Percentiles rank a stretch among this genome's conserved stretches.
Evolutionary conservation across 208 protist species (phyloP).

Genomic region (Acanthamoeba rhysodes): DNA sequence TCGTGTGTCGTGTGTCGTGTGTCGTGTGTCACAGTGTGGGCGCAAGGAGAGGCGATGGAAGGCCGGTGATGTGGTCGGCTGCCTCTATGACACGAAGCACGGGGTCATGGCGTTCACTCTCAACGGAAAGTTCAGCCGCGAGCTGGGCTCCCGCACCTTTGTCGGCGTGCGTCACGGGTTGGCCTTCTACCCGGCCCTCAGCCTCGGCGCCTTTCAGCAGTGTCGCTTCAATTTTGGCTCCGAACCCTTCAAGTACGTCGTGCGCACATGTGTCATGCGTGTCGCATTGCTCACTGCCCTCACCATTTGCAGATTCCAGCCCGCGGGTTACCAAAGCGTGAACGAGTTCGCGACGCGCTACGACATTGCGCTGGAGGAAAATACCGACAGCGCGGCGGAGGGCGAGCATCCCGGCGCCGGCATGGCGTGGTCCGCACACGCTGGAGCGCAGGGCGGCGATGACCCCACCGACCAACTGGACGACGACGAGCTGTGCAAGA

Average conservation of each 20-base stretch:
- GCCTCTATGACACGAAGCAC: background rate
- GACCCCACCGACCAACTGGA: background rate
- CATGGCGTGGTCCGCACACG: background rate
- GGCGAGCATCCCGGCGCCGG: background rate
- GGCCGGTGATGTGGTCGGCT: slow-evolving; percentile 50
- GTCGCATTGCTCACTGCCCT: background rate
- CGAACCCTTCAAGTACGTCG: background rate
- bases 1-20: too few relatives aligned
- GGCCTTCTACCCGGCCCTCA: slow-evolving; percentile 64
- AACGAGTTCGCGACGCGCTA: slow-evolving; percentile 15
- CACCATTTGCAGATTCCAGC: background rate
- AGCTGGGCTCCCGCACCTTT: slow-evolving; percentile 6
- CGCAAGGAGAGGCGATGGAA: slow-evolving; percentile 45
- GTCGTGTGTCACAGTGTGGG: background rate
- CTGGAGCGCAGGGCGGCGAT: background rate
- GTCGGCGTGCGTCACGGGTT: background rate
- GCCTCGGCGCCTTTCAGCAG: slow-evolving; percentile 67
- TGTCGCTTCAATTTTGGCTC: slow-evolving; percentile 57
- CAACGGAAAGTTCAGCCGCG: background rate
- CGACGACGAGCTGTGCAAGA: slow-evolving; percentile 45
- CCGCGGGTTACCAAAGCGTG: slow-evolving; percentile 18
- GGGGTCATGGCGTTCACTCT: background rate
- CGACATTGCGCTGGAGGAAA: background rate
- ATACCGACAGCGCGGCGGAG: background rate
- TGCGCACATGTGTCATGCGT: background rate